Conservation (phyloP, 2,329 filamentous ascomycete genomes). For the Biscogniauxia mediterranea region DNA sequence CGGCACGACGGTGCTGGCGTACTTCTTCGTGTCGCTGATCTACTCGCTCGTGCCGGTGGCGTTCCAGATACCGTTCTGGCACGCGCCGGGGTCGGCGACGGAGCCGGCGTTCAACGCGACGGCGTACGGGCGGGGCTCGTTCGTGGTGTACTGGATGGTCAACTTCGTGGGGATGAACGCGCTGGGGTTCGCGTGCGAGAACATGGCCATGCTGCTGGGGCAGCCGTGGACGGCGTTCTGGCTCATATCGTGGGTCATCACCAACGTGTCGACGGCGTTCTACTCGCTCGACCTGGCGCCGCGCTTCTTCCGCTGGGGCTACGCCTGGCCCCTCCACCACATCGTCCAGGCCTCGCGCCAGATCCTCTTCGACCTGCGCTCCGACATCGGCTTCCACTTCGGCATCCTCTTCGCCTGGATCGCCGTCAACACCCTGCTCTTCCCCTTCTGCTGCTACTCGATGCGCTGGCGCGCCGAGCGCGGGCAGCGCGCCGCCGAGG, state of each 20-base stretch:
- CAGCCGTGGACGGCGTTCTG: conserved; percentile 59
- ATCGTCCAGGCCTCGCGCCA: conserved; percentile 59
- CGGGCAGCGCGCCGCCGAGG: conserved; percentile 26
- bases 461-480: conserved; percentile 41
- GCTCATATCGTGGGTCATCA: conserved; percentile 67
- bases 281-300: conserved; percentile 59
- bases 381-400: conserved; percentile 58
- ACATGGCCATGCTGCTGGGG: conserved; percentile 61
- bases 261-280: conserved; percentile 60
- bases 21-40: conserved; percentile 60
- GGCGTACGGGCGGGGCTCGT: conserved; percentile 56
- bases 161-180: conserved; percentile 64
- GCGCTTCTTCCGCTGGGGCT: conserved; percentile 60
- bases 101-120: conserved; percentile 36
- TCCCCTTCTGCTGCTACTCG: conserved; percentile 47
- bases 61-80: conserved; percentile 62
- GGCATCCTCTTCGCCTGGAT: conserved; percentile 59
- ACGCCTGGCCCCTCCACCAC: conserved; percentile 62
- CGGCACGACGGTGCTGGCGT: conserved; percentile 53
- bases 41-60: conserved; percentile 64
- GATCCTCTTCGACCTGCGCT: conserved; percentile 60
- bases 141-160: conserved; percentile 62
- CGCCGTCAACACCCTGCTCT: conserved; percentile 50
- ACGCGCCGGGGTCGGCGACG: conserved; percentile 39
- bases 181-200: conserved; percentile 62